phyloP scores from a whole-genome alignment of 306 rosid genomes.

The Luffa acutangula region DNA sequence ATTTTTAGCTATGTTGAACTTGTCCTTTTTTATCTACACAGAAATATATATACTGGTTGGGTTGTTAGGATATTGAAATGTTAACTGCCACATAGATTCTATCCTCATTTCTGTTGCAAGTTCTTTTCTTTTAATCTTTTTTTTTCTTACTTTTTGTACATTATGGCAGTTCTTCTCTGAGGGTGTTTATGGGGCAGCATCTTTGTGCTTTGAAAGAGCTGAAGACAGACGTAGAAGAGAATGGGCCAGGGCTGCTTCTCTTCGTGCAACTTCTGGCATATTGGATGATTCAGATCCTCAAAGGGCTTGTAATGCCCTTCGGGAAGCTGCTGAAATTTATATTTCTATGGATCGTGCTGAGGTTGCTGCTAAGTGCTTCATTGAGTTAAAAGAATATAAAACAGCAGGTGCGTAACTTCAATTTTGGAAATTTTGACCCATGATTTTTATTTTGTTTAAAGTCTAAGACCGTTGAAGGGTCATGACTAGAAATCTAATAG shows the following conservation, averaged over 20 bases:
- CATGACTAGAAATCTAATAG: neutral
- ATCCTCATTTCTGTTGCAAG: neutral
- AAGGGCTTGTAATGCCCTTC: constrained; percentile 35
- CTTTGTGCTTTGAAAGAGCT: constrained; percentile 74
- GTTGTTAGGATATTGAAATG: neutral
- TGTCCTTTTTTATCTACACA: neutral
- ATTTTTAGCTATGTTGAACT: neutral
- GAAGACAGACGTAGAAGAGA: constrained; percentile 48
- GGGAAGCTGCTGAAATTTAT: constrained; percentile 69
- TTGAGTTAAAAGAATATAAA: constrained; percentile 52
- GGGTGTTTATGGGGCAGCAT: constrained; percentile 53
- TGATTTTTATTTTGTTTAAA: neutral
- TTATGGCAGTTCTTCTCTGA: constrained; percentile 45
- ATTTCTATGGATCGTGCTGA: constrained; percentile 47
- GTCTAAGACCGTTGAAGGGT: neutral
- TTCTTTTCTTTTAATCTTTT: neutral
- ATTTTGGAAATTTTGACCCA: neutral
- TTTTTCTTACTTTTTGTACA: neutral
- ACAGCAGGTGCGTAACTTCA: constrained; percentile 42
- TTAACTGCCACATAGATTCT: neutral
- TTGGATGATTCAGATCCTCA: constrained; percentile 29
- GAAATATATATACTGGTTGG: neutral
- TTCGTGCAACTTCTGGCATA: constrained; percentile 33
- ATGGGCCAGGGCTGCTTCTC: constrained; percentile 60
- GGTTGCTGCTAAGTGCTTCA: constrained; percentile 53